Percentiles rank a stretch among this genome's conserved stretches.
Conservation (phyloP, 202 grass and related monocot genomes). For the Panicum hallii region DNA sequence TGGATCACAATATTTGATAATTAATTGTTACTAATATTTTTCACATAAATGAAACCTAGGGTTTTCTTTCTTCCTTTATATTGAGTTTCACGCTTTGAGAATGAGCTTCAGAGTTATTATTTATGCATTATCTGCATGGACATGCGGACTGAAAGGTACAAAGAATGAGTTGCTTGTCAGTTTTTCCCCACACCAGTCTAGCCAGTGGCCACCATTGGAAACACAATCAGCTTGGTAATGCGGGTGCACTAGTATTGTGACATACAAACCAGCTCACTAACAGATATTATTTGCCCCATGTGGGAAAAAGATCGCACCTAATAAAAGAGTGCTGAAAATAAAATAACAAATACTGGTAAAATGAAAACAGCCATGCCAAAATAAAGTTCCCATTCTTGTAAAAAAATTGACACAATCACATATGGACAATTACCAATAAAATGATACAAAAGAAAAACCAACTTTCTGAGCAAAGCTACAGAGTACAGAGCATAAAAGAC, state of each 20-base stretch:
- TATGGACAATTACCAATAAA: constrained; percentile 7
- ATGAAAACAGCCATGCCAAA: not conserved
- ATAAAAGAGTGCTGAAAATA: not conserved
- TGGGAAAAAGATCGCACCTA: not conserved
- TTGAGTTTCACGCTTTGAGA: not conserved
- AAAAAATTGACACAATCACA: not conserved
- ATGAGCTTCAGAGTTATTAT: not conserved
- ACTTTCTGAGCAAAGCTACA: not conserved
- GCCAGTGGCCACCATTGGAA: not conserved
- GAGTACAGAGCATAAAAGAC: not conserved
- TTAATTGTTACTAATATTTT: not conserved
- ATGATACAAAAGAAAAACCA: not conserved
- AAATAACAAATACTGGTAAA: not conserved
- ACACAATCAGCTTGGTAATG: not conserved
- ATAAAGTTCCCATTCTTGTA: constrained; percentile 17
- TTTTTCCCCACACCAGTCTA: not conserved
- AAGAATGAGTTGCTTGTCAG: not conserved
- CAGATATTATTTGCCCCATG: not conserved
- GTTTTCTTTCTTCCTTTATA: not conserved
- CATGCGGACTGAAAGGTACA: not conserved
- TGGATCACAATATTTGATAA: not conserved
- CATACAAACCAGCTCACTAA: not conserved
- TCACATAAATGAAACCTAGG: not conserved
- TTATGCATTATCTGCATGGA: not conserved
- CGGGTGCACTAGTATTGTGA: not conserved